Evolutionary conservation across 2,329 filamentous ascomycete species (phyloP).

Genomic region (Ampelomyces quisqualis): DNA sequence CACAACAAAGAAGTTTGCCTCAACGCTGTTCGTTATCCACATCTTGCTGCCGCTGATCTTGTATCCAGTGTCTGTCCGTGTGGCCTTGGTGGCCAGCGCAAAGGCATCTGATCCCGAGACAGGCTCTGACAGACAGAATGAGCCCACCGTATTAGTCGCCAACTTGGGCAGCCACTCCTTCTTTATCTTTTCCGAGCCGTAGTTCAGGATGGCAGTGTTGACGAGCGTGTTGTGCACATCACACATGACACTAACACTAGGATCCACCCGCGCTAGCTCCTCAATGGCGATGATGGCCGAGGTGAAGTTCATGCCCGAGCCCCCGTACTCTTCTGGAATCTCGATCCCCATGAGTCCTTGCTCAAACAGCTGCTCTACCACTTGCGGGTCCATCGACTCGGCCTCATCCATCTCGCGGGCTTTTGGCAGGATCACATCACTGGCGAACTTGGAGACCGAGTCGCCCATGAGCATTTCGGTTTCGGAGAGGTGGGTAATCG

Average conservation of each 20-base stretch:
- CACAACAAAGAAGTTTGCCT: constrained; percentile 93
- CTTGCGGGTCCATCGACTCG: constrained; percentile 82
- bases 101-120: constrained; percentile 95
- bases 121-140: constrained; percentile 91
- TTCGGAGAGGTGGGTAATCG: constrained; percentile 90
- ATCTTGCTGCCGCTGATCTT: constrained; percentile 91
- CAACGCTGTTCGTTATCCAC: constrained; percentile 99
- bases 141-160: constrained; percentile 83
- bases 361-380: constrained; percentile 94
- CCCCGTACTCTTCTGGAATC: constrained; percentile 95
- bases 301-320: constrained; percentile 98
- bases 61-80: constrained; percentile 79
- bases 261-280: constrained; percentile 90
- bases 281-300: constrained; percentile 94
- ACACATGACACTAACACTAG: constrained; percentile 89
- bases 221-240: constrained; percentile 98
- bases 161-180: constrained; percentile 86
- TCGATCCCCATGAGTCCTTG: constrained; percentile 97
- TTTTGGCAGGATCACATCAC: constrained; percentile 83
- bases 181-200: constrained; percentile 73
- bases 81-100: constrained; percentile 86
- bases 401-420: constrained; percentile 97
- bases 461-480: constrained; percentile 87
- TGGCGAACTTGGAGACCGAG: constrained; percentile 85
- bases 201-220: constrained; percentile 89